phyloP scores from a whole-genome alignment of 176 grass and related monocot genomes.

The bread wheat (Triticum aestivum) region IWGSC_CS_RefSeq_v2.1 NC_057803.1:637182570-637183069 shows the following conservation, averaged over 20 bases:
- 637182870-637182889: neutral
- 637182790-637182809: constrained; percentile 16
- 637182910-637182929: neutral
- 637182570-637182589: constrained; percentile 7
- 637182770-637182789: constrained; percentile 9
- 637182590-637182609: constrained; percentile 12
- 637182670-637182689: neutral
- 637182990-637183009: neutral
- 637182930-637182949: neutral
- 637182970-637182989: neutral
- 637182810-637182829: neutral
- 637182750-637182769: neutral
- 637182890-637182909: neutral
- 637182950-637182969: neutral
- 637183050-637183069: neutral
- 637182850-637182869: neutral
- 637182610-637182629: neutral
- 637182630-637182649: neutral
- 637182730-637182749: neutral
- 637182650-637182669: neutral
- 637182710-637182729: neutral
- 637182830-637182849: neutral
- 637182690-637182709: neutral
- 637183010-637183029: neutral
- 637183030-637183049: neutral